phyloP scores from a whole-genome alignment of 2,329 filamentous ascomycete species.

The Byssothecium circinans region DNA sequence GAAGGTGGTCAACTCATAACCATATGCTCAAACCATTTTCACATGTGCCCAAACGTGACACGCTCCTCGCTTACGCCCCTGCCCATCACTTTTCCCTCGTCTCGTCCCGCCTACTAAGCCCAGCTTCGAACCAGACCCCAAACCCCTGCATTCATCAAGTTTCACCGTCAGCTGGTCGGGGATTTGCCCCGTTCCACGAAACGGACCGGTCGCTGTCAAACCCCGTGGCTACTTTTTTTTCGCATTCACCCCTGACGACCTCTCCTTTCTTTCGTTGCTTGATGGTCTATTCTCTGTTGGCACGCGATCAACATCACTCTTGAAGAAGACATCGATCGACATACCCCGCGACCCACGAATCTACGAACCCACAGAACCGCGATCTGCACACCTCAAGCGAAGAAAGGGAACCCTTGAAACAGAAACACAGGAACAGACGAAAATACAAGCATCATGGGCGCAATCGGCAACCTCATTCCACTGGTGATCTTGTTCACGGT shows the following conservation, averaged over 20 bases:
- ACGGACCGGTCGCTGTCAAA: not conserved
- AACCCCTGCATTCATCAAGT: not conserved
- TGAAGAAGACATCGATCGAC: not conserved
- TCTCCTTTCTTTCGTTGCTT: not conserved
- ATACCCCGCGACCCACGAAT: not conserved
- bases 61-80: too few relatives aligned
- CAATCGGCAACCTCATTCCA: conserved; percentile 60
- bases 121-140: not conserved
- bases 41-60: too few relatives aligned
- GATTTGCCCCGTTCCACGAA: not conserved
- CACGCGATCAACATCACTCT: not conserved
- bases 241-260: too few relatives aligned
- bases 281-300: not conserved
- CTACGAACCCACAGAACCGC: not conserved
- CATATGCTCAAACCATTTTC: too few relatives aligned
- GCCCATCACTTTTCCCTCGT: too few relatives aligned
- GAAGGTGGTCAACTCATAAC: too few relatives aligned
- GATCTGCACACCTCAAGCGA: not conserved
- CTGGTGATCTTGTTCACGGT: conserved; percentile 65
- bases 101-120: too few relatives aligned
- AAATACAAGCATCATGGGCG: conserved; percentile 34
- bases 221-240: too few relatives aligned
- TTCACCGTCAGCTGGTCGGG: not conserved
- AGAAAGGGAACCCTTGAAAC: not conserved
- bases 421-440: not conserved